Evolutionary conservation across 2,329 filamentous ascomycete genomes (phyloP), one percentile per base, ranked within the genome.

Genomic region (Byssothecium circinans): DNA sequence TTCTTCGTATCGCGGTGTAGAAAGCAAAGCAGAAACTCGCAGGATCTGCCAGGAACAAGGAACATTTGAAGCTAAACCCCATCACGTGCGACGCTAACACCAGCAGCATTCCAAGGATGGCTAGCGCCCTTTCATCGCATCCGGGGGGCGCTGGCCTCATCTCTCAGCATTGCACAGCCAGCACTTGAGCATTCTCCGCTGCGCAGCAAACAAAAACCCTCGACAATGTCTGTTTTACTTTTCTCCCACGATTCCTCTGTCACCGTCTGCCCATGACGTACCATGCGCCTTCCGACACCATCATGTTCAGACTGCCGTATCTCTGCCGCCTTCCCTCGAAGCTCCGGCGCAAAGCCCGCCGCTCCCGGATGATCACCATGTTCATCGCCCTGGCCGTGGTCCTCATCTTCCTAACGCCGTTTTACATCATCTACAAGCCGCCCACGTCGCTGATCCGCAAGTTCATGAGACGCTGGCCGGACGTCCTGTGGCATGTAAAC

Each of bases 391-490:
- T 74, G 33, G 18, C 69, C 33, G 45, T 58, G 0, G 12, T 27
- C 8, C 4, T 39, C 12, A 25, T 39, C 36, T 39, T 39, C 22
- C 19, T 39, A 10, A 15, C 36, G 19, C 48, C 78, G 69, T 42
- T 71, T 46, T 94, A 90, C 74, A 69, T 82, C 53, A 77, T 95
- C 58, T 95, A 95, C 79, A 91, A 89, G 68, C 90, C 91, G 2
- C 90, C 91, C 0, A 72, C 70, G n/a, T 70, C 80, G 37, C 71
- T 95, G 29, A 87, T 95, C 65, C 74, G 76, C 47, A 86, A 87
- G 74, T 82, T 95, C 49, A 81, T 85, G 61, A 74, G 74, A 57
- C 83, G 81, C 52, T 91, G 87, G 80, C 88, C 89, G 1, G 85
- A 91, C 60, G 87, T 95, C 3, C 78, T 95, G 12, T 95, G 87